Evolutionary conservation across 2,329 filamentous ascomycete species (phyloP).

Genomic region (Claviceps sp.): DNA sequence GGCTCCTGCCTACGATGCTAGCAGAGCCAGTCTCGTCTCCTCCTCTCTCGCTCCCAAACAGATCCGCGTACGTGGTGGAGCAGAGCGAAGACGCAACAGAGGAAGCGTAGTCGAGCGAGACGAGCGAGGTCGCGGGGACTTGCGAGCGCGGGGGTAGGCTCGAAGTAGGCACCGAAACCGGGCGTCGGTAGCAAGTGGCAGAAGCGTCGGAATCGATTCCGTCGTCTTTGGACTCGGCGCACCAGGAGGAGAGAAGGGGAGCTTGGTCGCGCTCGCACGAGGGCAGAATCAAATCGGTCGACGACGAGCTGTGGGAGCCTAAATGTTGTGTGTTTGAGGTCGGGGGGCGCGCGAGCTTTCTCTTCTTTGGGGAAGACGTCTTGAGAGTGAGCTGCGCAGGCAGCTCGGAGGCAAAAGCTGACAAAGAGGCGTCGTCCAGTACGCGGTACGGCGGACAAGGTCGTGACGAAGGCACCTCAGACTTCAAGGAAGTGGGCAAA

Average conservation of each 20-base stretch:
- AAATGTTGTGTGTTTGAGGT: conserved; percentile 27
- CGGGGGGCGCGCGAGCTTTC: conserved; percentile 42
- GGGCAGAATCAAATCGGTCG: conserved; percentile 33
- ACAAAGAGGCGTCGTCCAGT: conserved; percentile 3
- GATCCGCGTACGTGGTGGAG: conserved; percentile 39
- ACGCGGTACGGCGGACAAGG: conserved; percentile 1
- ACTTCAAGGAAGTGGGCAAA: conserved; percentile 1
- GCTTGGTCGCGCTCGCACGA: conserved; percentile 41
- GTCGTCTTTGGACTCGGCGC: conserved; percentile 25
- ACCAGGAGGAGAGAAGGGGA: conserved; percentile 37
- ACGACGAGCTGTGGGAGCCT: conserved; percentile 22
- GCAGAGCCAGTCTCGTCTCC: conserved; percentile 32
- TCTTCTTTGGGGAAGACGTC: conserved; percentile 63
- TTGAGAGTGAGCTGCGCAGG: conserved; percentile 54
- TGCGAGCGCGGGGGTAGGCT: conserved; percentile 40
- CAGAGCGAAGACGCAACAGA: conserved; percentile 46
- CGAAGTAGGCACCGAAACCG: conserved; percentile 32
- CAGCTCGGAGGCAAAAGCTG: conserved; percentile 34
- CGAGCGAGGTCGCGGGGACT: conserved; percentile 27
- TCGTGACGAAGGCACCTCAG: conserved; percentile 3
- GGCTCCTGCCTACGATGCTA: conserved; percentile 28
- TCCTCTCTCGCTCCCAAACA: conserved; percentile 43
- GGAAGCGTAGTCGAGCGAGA: conserved; percentile 35
- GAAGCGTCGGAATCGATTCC: conserved; percentile 18
- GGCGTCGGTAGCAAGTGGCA: conserved; percentile 25